These are phyloP conservation scores for Calvatia gigantea DNA, from an alignment of 768 basidiomycete genomes.

Conservation along the genomic window DNA sequence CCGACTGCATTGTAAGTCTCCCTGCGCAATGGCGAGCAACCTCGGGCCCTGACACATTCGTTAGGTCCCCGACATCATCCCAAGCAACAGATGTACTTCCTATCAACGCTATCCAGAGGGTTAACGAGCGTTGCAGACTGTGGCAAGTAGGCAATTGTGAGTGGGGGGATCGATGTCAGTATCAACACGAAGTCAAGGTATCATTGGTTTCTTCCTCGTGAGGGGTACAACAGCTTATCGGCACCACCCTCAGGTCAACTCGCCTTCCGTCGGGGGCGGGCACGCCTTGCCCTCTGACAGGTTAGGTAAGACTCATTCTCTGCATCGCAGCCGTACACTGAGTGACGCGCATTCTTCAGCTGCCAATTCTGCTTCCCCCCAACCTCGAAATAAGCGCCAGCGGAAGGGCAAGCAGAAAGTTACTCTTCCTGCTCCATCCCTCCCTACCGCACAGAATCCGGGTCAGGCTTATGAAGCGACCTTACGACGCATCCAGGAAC, in stretches of 20 bases:
- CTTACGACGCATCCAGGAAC: not conserved
- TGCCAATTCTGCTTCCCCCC: not conserved
- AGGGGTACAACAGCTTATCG: not conserved
- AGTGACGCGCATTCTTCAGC: not conserved
- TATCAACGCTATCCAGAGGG: not conserved
- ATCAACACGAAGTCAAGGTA: constrained; percentile 8
- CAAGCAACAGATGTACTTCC: not conserved
- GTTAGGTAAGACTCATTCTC: not conserved
- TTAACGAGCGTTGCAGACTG: not conserved
- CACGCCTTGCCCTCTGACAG: not conserved
- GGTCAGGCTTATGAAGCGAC: not conserved
- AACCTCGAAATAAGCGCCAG: not conserved
- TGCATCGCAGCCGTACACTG: not conserved
- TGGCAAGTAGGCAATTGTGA: constrained; percentile 4
- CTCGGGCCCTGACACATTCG: not conserved
- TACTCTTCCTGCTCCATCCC: not conserved
- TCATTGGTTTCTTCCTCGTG: not conserved
- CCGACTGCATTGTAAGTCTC: not conserved
- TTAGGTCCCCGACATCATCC: not conserved
- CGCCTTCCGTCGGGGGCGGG: not conserved
- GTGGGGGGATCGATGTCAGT: constrained; percentile 8
- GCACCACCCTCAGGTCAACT: not conserved
- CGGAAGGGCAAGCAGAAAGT: not conserved
- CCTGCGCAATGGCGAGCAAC: not conserved
- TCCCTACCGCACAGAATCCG: not conserved